Evolutionary conservation across 371 early-diverging fungal genomes (phyloP), one percentile per base, ranked within the genome.

Genomic region (Umbelopsis sp.): DNA sequence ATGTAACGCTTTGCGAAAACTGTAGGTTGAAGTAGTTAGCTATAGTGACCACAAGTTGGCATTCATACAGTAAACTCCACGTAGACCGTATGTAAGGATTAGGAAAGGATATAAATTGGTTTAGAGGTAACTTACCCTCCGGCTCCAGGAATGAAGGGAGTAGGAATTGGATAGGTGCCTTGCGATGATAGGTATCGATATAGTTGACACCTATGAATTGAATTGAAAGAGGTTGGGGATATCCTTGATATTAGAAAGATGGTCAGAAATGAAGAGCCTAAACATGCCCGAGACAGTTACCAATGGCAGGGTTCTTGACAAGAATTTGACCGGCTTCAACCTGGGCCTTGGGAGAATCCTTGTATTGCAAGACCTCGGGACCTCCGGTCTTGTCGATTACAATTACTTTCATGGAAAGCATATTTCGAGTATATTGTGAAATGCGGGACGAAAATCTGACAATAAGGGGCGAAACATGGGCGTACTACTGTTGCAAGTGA

Each of bases 131-230:
- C 52, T 66, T 72, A 80, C 81, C 76, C 95, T 80, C 97, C 98
- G 7, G 90, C 84, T 12, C 97, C 97, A 16, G 91, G 78, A 37
- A 87, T 83, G 65, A 84, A 86, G 6, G 96, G 96, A 1, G 93
- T 70, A 4, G 83, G 68, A 7, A 90, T 76, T 24, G 85, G 86
- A 72, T 96, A 97, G 12, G 94, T 82, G 32, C 98, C 98, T 12
- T 78, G 66, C 98, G 91, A 69, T 93, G 95, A 76, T 97, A 96
- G 0, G 93, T 97, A 75, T 98, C 98, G 67, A 98, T 96, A 64
- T 86, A 96, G 80, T 97, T 98, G 66, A 98, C 86, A 11, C 97
- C 80, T 80, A 48, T 14, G 44, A 14, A 44, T 67, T 8, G 51
- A 14, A 20, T 22, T 57, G 18, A 35, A 16, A 50, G 37, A 29